Base-by-base conservation (phyloP, 2,329 filamentous ascomycete species). In the Penicillium glabrum region DNA sequence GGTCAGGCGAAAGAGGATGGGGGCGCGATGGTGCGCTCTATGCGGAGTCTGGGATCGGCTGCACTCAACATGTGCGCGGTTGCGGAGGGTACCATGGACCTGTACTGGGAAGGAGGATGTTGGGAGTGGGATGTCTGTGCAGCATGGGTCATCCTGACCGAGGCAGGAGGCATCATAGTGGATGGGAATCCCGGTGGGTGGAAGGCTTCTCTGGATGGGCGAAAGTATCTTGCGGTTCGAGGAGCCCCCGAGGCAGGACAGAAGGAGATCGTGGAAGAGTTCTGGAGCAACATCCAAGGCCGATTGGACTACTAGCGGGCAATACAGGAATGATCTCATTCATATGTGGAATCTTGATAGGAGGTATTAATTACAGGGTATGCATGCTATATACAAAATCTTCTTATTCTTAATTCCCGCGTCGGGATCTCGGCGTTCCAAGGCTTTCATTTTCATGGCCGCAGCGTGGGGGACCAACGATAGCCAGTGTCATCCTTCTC, bases 41-140 rank as follows among this genome's bases (percentile, higher is more conserved):
- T 86, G 54, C 73, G 85, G 11, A 80, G 77, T 24, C 70, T 86
- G 56, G 85, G 85, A 1, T 81, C 77, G 8, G 85, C 84, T n/a
- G 85, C 84, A 13, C 68, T 88, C 63, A 87, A 87, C 67, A 69
- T 86, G 14, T 87, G 85, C 65, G 78, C 72, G 7, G 83, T 87
- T 26, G 85, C 85, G 4, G 75, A 77, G 35, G 85, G 85, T 0
- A 74, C 75, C 23, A 56, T 86, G 50, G 85, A 88, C 72, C 65
- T 83, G n/a, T 87, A 86, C 59, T 88, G 85, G 85, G 85, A 87
- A 65, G 83, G 82, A 2, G 85, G 85, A 0, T 86, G 83, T 65
- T 87, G 84, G 84, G 83, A 83, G 8, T 87, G 85, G 85, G 85
- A 87, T 75, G 84, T 87, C 10, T 86, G 83, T 65, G 85, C 85